Evolutionary conservation across 441 rosid species (phyloP).

Genomic region (Erodium chrysanthum): DNA sequence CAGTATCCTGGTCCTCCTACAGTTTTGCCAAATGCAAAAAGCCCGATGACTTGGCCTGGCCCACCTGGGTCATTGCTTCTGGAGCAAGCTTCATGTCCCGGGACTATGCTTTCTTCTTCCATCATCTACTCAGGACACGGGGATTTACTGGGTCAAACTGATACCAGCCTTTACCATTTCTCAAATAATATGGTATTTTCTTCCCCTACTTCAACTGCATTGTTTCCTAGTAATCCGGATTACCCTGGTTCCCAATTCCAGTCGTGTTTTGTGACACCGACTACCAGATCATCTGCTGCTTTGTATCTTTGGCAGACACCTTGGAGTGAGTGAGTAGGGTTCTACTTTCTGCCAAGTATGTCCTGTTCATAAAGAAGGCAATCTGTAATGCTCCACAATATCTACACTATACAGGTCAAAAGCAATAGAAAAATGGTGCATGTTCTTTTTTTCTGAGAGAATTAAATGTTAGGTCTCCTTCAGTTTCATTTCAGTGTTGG

Average conservation of each 20-base stretch:
- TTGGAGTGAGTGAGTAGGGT: conserved; percentile 11
- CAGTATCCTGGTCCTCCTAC: conserved; percentile 4
- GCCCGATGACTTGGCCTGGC: conserved; percentile 9
- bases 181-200: conserved; percentile 8
- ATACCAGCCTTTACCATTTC: conserved; percentile 1
- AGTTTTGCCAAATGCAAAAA: neutral
- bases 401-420: too few species aligned
- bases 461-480: too few species aligned
- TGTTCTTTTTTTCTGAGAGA: too few species aligned
- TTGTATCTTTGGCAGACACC: conserved; percentile 15
- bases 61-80: neutral
- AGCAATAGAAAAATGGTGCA: too few species aligned
- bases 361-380: too few species aligned
- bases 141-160: neutral
- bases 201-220: neutral
- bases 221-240: conserved; percentile 6
- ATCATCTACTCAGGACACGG: neutral
- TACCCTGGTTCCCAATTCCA: conserved; percentile 5
- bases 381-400: too few species aligned
- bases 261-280: neutral
- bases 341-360: conserved; percentile 4
- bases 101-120: conserved; percentile 17
- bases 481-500: too few species aligned
- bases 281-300: conserved; percentile 8
- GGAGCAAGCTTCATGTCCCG: conserved; percentile 12